A percentile compares a stretch with the other conserved stretches of the same genome.
phyloP scores from a whole-genome alignment of 192 early-diverging fungal species.

The Funneliformis geosporum region DNA sequence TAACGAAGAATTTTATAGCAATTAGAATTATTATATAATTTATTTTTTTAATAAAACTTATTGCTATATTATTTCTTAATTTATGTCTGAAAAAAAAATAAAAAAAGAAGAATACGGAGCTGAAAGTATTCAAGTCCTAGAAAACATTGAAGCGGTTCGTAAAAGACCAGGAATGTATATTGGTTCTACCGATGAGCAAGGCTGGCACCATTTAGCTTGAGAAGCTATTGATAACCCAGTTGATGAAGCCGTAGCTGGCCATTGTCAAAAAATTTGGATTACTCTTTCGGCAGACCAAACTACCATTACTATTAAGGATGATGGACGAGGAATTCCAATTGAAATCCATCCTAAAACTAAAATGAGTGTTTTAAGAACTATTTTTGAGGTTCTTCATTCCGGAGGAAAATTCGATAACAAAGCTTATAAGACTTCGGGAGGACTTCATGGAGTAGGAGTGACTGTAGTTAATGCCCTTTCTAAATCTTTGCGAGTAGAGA shows the following conservation, averaged over 20 bases:
- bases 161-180: conserved; percentile 19
- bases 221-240: conserved; percentile 22
- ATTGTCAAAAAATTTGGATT: conserved; percentile 7
- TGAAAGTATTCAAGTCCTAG: conserved; percentile 6
- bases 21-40: too few relatives aligned
- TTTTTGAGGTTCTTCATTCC: conserved; percentile 4
- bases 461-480: conserved; percentile 11
- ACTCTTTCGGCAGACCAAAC: conserved; percentile 18
- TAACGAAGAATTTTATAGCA: too few relatives aligned
- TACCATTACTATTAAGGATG: background rate
- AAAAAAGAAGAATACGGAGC: conserved; percentile 2
- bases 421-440: conserved; percentile 24
- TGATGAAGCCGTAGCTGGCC: conserved; percentile 20
- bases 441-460: conserved; percentile 11
- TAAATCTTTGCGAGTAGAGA: background rate
- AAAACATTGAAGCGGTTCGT: conserved; percentile 6
- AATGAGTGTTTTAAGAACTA: conserved; percentile 6
- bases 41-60: too few relatives aligned
- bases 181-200: conserved; percentile 21
- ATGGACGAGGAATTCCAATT: conserved; percentile 10
- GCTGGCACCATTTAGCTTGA: conserved; percentile 20
- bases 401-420: conserved; percentile 17
- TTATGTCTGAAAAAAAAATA: too few relatives aligned
- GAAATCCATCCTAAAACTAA: conserved; percentile 11
- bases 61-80: too few relatives aligned